Percentiles rank a stretch among this genome's conserved stretches.
phyloP scores from a whole-genome alignment of 2,329 filamentous ascomycete species.

The Penicillium italicum region DNA sequence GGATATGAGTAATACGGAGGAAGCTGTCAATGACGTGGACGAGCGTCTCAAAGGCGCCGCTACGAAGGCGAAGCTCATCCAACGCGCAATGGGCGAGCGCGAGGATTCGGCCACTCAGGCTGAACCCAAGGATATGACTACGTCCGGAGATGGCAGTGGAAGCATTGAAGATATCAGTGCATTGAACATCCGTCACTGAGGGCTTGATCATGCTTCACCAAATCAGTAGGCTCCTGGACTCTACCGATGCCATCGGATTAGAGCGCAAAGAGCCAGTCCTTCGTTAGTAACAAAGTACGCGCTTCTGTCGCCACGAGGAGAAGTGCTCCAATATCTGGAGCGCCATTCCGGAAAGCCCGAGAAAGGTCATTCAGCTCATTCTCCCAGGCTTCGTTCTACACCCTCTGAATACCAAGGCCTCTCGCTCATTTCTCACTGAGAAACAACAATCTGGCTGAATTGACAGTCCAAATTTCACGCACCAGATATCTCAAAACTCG shows the following conservation, averaged over 20 bases:
- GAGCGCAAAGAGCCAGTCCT: not conserved
- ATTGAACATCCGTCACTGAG: constrained; percentile 39
- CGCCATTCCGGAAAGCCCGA: not conserved
- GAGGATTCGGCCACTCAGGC: constrained; percentile 31
- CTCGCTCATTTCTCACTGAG: not conserved
- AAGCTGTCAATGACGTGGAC: constrained; percentile 86
- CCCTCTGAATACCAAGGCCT: not conserved
- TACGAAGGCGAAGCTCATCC: constrained; percentile 80
- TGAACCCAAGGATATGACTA: constrained; percentile 29
- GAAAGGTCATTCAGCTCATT: not conserved
- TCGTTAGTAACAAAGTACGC: not conserved
- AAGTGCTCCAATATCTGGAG: not conserved
- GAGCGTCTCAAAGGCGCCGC: constrained; percentile 78
- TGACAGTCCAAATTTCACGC: not conserved
- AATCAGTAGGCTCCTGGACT: not conserved
- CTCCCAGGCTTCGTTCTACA: not conserved
- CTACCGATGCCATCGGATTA: not conserved
- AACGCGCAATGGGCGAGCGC: constrained; percentile 60
- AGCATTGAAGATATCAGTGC: constrained; percentile 50
- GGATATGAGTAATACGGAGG: constrained; percentile 77
- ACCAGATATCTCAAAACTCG: not conserved
- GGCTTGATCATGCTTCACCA: not conserved
- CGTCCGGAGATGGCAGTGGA: constrained; percentile 36
- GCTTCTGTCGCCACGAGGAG: not conserved
- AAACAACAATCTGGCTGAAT: not conserved